Evolutionary conservation across 2,329 filamentous ascomycete species (phyloP).

Genomic region (Cercospora zeina): DNA sequence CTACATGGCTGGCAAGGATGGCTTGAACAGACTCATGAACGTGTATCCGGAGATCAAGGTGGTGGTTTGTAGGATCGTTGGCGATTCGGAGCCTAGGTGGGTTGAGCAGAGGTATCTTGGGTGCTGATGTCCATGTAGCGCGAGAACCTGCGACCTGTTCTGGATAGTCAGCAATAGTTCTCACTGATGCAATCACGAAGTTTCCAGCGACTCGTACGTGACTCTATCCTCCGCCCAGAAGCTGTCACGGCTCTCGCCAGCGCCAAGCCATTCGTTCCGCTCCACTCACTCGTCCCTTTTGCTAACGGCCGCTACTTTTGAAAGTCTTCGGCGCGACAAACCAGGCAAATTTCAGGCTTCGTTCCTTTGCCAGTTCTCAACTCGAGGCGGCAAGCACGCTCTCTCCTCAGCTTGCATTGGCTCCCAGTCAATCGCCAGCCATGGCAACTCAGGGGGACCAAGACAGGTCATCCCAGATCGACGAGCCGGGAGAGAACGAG

Average conservation of each 20-base stretch:
- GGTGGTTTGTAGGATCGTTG: slow-evolving; percentile 78
- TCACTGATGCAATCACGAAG: not conserved
- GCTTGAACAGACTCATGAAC: slow-evolving; percentile 78
- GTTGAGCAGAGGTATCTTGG: slow-evolving; percentile 86
- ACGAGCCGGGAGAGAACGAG: too few species aligned
- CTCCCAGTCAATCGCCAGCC: not conserved
- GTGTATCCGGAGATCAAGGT: slow-evolving; percentile 87
- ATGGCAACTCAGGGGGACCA: not conserved
- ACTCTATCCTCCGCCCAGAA: not conserved
- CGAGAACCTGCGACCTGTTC: not conserved
- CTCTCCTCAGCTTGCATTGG: not conserved
- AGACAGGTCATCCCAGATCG: too few species aligned
- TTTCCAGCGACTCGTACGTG: not conserved
- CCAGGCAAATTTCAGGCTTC: not conserved
- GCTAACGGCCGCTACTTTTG: not conserved
- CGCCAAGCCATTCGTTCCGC: not conserved
- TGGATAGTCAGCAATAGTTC: not conserved
- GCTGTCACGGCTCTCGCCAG: not conserved
- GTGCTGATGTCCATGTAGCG: slow-evolving; percentile 57
- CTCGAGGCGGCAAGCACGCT: not conserved
- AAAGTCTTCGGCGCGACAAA: not conserved
- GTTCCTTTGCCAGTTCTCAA: not conserved
- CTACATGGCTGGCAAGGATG: slow-evolving; percentile 82
- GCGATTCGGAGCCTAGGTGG: slow-evolving; percentile 83
- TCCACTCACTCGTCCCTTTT: not conserved